phyloP scores from a whole-genome alignment of 2,329 filamentous ascomycete species.

The Nemania sp. region DNA sequence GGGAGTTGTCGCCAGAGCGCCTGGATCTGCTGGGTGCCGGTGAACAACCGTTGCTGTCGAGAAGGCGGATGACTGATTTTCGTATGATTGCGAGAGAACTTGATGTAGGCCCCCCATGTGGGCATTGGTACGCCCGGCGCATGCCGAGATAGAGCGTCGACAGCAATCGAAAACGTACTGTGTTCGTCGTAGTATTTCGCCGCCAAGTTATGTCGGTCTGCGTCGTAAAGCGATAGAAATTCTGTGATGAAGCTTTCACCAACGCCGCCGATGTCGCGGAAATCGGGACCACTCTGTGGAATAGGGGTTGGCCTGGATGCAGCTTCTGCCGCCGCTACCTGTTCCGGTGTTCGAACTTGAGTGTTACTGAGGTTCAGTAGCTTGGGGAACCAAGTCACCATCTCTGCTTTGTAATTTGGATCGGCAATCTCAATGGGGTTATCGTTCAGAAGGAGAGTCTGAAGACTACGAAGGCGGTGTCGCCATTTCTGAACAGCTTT shows the following conservation, averaged over 20 bases:
- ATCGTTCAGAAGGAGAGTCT: constrained; percentile 77
- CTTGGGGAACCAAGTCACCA: constrained; percentile 82
- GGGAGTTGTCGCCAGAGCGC: constrained; percentile 73
- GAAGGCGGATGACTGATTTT: constrained; percentile 66
- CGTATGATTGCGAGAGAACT: constrained; percentile 76
- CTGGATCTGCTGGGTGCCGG: constrained; percentile 67
- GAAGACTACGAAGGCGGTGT: constrained; percentile 74
- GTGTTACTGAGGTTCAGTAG: constrained; percentile 76
- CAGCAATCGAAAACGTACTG: constrained; percentile 75
- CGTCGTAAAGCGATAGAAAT: constrained; percentile 77
- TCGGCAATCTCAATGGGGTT: constrained; percentile 71
- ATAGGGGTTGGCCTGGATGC: constrained; percentile 60
- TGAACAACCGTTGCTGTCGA: constrained; percentile 68
- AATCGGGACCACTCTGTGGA: constrained; percentile 67
- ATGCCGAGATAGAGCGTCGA: constrained; percentile 65
- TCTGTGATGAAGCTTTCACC: constrained; percentile 76
- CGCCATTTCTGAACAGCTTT: constrained; percentile 76
- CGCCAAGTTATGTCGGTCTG: constrained; percentile 66
- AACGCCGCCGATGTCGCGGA: constrained; percentile 74
- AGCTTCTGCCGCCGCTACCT: constrained; percentile 61
- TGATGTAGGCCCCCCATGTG: constrained; percentile 76
- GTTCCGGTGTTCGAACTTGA: constrained; percentile 73
- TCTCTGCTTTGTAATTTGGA: constrained; percentile 66
- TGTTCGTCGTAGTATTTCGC: constrained; percentile 74
- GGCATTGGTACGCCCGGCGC: constrained; percentile 49